Base-by-base conservation (phyloP, 1,139 yeast genomes). In the Protomyces macrosporus region DNA sequence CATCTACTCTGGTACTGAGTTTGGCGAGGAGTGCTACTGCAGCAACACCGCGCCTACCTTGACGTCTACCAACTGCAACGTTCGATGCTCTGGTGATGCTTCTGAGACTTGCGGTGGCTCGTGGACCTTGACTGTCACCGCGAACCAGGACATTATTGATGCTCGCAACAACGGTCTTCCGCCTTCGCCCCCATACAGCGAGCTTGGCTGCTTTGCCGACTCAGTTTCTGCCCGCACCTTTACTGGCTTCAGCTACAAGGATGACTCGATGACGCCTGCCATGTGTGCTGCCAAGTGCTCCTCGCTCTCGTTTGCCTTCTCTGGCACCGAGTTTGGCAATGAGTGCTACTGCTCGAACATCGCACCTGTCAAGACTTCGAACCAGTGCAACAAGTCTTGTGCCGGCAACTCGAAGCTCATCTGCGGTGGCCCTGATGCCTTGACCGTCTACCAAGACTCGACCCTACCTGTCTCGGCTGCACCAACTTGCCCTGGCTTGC, bases 331-430 rank as follows among this genome's bases (percentile, higher is more conserved):
- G 39, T 59, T 50, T 50, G 63, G 51, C 10, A 36, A 45, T 5
- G 52, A 59, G 50, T 59, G 63, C 33, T 59, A 39, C 63, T 59
- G 63, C 34, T 40, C 52, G 45, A 52, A 59, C 6, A 35, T 14
- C 12, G 56, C 57, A 3, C 56, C 57, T 2, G 53, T 55, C 53
- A 30, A 53, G 14, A 51, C 57, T 12, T 32, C 42, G 5, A 55
- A 34, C n/a, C 32, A 50, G 10, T 59, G 63, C 40, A 16, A 16
- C n/a, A 59, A 50, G 63, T 23, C 56, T 12, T 59, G 63, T 14
- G 65, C 56, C 63, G 30, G 67, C 68, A 32, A 74, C 77, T 3
- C 12, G 61, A 32, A 39, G 69, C 33, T 36, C 7, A 30, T 30
- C 33, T 45, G 51, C 51, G 51, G 51, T 45, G 51, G 51, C 10